Conservation (phyloP, 352 stramenopile species). For the Phytophthora foliorum region DNA sequence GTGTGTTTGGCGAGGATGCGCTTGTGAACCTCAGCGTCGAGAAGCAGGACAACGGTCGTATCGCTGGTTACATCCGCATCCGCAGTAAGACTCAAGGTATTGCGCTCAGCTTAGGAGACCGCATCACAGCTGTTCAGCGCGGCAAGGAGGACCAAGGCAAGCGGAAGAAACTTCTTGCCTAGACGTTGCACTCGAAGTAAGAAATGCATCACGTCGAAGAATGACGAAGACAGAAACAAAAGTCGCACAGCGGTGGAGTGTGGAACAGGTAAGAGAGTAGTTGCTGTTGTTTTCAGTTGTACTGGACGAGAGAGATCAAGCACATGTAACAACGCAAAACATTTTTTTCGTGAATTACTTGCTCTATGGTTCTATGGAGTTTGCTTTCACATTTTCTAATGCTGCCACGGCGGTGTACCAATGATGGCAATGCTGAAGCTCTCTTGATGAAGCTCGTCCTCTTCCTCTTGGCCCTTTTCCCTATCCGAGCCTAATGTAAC, state of each 20-base stretch:
- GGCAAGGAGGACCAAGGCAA: constrained; percentile 88
- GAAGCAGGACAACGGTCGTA: constrained; percentile 98
- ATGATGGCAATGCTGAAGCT: constrained; percentile 68
- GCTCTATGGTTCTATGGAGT: constrained; percentile 38
- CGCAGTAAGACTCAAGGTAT: constrained; percentile 99
- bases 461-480: constrained; percentile 19
- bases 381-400: constrained; percentile 28
- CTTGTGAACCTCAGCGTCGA: constrained; percentile 99
- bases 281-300: constrained; percentile 34
- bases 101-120: constrained; percentile 98
- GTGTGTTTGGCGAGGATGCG: constrained; percentile 97
- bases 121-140: constrained; percentile 98
- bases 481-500: constrained; percentile 16
- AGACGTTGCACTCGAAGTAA: constrained; percentile 43
- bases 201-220: constrained; percentile 19
- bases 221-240: constrained; percentile 25
- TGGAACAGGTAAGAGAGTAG: constrained; percentile 24
- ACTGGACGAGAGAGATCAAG: constrained; percentile 45
- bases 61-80: constrained; percentile 99
- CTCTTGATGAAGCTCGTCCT: constrained; percentile 28
- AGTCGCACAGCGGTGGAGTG: constrained; percentile 9
- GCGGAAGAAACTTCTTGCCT: constrained; percentile 82
- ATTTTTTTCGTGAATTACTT: constrained; percentile 42
- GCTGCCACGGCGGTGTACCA: constrained; percentile 43
- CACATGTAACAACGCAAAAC: constrained; percentile 36